These are phyloP conservation scores for Hericium coralloides DNA, from an alignment of 768 basidiomycete species.

Conservation along the genomic window DNA sequence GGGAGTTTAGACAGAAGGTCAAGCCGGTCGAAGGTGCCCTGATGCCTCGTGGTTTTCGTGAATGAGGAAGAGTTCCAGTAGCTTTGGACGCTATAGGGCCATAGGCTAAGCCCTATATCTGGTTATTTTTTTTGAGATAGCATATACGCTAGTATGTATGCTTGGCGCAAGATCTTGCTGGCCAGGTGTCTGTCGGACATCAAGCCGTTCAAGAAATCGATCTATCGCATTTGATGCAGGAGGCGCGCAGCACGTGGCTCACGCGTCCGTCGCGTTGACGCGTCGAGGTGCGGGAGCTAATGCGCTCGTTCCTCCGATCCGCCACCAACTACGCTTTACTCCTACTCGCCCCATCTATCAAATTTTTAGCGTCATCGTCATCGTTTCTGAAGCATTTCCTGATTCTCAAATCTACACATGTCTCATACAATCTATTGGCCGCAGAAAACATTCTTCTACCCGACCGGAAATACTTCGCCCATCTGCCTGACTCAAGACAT, in stretches of 20 bases:
- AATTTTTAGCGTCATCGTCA: not conserved
- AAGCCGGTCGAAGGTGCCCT: conserved; percentile 18
- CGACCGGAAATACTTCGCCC: conserved; percentile 51
- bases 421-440: conserved; percentile 36
- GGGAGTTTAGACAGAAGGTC: conserved; percentile 20
- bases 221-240: no score
- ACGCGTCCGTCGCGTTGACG: no score
- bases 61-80: not conserved
- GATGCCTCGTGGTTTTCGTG: conserved; percentile 19
- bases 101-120: no score
- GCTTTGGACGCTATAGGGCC: no score
- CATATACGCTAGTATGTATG: no score
- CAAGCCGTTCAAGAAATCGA: no score
- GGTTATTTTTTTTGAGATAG: no score
- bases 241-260: no score
- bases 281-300: no score
- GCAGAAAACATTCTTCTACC: conserved; percentile 42
- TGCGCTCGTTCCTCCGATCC: no score
- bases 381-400: not conserved
- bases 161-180: no score
- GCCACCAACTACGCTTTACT: not conserved
- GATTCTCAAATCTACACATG: conserved; percentile 22
- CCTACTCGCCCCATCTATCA: not conserved
- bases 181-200: no score
- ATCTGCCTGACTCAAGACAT: conserved; percentile 39